Evolutionary conservation across 202 grass and related monocot genomes (phyloP).

Genomic region (Digitaria exilis): DNA sequence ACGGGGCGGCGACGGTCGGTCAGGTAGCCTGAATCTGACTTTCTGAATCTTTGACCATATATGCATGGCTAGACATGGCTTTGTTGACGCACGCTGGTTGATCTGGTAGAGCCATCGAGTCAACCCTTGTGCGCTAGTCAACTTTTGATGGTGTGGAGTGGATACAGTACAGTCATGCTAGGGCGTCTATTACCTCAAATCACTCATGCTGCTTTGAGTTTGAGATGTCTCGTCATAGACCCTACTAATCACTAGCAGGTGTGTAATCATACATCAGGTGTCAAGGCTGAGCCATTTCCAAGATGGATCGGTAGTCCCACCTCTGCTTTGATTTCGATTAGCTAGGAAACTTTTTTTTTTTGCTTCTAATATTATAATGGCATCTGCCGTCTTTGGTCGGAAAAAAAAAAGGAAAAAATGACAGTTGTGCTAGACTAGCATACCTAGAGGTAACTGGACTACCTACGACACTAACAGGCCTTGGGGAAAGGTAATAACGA

Average conservation of each 20-base stretch:
- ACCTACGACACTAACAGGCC: no score
- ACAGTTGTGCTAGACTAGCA: no score
- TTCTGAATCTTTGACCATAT: not conserved
- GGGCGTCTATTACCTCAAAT: not conserved
- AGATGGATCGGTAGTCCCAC: constrained; percentile 29
- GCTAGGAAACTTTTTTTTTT: not conserved
- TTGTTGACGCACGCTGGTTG: not conserved
- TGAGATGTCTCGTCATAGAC: constrained; percentile 43
- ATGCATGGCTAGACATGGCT: no score
- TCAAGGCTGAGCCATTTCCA: constrained; percentile 24
- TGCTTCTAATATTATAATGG: not conserved
- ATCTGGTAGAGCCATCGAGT: constrained; percentile 1
- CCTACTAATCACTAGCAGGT: constrained; percentile 35
- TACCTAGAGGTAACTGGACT: no score
- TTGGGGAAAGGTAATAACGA: no score
- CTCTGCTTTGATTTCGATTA: not conserved
- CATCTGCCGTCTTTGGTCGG: not conserved
- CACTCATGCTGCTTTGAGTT: constrained; percentile 24
- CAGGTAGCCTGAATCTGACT: not conserved
- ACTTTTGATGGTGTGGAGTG: constrained; percentile 13
- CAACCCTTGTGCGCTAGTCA: constrained; percentile 3
- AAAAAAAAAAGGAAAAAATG: no score
- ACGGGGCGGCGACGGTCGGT: no score
- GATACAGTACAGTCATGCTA: no score
- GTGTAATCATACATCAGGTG: constrained; percentile 2